Percentiles rank a stretch among this genome's conserved stretches.
Evolutionary conservation across 805 yeast species (phyloP).

Genomic region (Wickerhamomyces chaumierensis): DNA sequence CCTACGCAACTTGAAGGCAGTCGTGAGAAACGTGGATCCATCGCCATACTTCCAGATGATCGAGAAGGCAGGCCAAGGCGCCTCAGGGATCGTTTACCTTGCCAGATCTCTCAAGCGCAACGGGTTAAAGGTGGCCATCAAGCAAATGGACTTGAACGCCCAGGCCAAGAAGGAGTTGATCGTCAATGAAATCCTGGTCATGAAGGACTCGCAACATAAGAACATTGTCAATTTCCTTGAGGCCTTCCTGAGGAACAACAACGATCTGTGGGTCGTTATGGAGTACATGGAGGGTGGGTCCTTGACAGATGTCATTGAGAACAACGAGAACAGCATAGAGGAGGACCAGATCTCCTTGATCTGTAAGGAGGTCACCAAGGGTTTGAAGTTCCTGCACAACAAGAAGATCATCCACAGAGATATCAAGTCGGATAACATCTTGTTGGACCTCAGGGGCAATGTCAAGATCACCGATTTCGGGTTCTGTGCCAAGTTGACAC

Average conservation of each 20-base stretch:
- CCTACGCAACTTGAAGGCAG: conserved; percentile 48
- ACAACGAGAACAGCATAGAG: conserved; percentile 53
- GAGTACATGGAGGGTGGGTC: conserved; percentile 99
- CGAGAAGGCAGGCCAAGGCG: conserved; percentile 93
- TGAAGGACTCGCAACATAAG: conserved; percentile 83
- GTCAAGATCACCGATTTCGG: conserved; percentile 94
- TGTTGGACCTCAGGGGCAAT: conserved; percentile 73
- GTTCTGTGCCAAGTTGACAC: conserved; percentile 89
- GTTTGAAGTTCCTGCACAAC: conserved; percentile 77
- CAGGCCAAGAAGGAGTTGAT: conserved; percentile 95
- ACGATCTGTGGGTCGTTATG: conserved; percentile 92
- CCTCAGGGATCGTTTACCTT: conserved; percentile 92
- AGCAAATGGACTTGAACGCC: conserved; percentile 88
- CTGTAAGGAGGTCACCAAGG: conserved; percentile 80
- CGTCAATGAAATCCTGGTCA: conserved; percentile 88
- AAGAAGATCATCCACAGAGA: conserved; percentile 94
- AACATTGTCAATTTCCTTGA: conserved; percentile 93
- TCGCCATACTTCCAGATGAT: conserved; percentile 53
- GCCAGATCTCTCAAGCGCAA: conserved; percentile 54
- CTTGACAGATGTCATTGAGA: conserved; percentile 88
- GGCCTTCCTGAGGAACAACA: conserved; percentile 59
- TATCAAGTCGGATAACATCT: conserved; percentile 88
- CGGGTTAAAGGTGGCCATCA: conserved; percentile 68
- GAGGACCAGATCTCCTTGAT: conserved; percentile 95
- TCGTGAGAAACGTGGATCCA: conserved; percentile 84